Base-by-base conservation (phyloP, 2,329 filamentous ascomycete species). In the Arachnomyces sp. region DNA sequence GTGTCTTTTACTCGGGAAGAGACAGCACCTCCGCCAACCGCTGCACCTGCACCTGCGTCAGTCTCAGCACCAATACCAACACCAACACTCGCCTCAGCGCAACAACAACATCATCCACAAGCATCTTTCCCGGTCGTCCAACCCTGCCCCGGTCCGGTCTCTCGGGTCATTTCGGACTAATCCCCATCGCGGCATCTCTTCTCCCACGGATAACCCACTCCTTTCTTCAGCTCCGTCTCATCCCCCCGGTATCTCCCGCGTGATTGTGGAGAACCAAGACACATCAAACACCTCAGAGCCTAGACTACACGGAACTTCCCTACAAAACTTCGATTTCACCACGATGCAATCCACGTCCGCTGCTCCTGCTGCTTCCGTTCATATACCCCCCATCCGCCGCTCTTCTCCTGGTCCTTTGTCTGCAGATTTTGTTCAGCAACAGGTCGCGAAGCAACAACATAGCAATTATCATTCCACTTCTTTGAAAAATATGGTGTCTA, bases 381-480 rank as follows among this genome's bases (percentile, higher is more conserved):
- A 67, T 67, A 67, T 66, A 66, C 61, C 61, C 60, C 58, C 55
- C 38, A 44, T 18, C 51, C 57, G 61, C 69, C 58, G 59, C 45
- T 43, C 56, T 51, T 69, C 63, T 54, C 61, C 67, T 56, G 62
- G 67, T 60, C 65, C 64, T 63, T 60, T 74, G 54, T 57, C 68
- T 52, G 64, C 69, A 60, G 72, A 77, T 64, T 78, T 76, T 62
- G 66, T 68, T 59, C 66, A 71, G 63, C 73, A 78, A 51, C 73
- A 76, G 58, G 58, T 75, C 53, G 63, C 66, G 52, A 77, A 76
- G 58, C 75, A 78, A 59, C 68, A 72, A 47, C 69, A 69, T 52
- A 73, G 67, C 57, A 75, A 77, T 54, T 78, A 74, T 55, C 74
- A 78, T 52, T 78, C 74, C 33, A 69, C 72, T 45, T 77, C 75